Evolutionary conservation across 2,329 filamentous ascomycete species (phyloP).

Genomic region (Thelonectria olida): DNA sequence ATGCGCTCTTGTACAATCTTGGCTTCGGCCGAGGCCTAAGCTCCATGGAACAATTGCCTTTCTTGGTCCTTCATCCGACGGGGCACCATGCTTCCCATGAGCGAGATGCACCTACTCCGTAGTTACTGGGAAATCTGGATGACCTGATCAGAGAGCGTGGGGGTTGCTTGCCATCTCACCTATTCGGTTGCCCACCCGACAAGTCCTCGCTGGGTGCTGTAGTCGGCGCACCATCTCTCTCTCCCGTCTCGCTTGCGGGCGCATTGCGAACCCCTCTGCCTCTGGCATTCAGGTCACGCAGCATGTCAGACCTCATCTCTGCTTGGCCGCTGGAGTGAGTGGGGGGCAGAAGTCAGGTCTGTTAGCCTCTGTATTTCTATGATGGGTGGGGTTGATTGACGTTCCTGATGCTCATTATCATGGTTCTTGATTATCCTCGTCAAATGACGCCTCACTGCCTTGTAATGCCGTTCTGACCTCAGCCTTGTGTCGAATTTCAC

Average conservation of each 20-base stretch:
- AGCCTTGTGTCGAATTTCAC: background rate
- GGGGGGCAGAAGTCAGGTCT: background rate
- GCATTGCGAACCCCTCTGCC: conserved; percentile 18
- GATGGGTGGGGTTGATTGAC: conserved; percentile 1
- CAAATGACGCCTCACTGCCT: conserved; percentile 8
- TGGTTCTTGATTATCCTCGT: conserved; percentile 6
- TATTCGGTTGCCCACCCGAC: conserved; percentile 33
- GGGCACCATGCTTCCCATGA: conserved; percentile 16
- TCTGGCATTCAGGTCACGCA: conserved; percentile 21
- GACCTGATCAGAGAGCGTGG: conserved; percentile 34
- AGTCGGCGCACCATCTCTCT: conserved; percentile 31
- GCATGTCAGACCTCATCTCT: conserved; percentile 8
- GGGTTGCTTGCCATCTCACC: conserved; percentile 24
- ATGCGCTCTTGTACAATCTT: background rate
- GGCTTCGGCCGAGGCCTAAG: conserved; percentile 12
- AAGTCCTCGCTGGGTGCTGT: conserved; percentile 21
- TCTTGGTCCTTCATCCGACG: conserved; percentile 33
- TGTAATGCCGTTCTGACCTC: background rate
- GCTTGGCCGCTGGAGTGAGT: conserved; percentile 8
- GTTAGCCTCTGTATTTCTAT: background rate
- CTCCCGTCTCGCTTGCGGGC: conserved; percentile 33
- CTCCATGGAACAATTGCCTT: conserved; percentile 31
- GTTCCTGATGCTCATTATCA: conserved; percentile 10
- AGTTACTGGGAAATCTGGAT: conserved; percentile 20
- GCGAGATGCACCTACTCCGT: conserved; percentile 16